A percentile compares a stretch with the other conserved stretches of the same genome.
phyloP scores from a whole-genome alignment of 768 basidiomycete genomes.

The Auriculariales sp. region DNA sequence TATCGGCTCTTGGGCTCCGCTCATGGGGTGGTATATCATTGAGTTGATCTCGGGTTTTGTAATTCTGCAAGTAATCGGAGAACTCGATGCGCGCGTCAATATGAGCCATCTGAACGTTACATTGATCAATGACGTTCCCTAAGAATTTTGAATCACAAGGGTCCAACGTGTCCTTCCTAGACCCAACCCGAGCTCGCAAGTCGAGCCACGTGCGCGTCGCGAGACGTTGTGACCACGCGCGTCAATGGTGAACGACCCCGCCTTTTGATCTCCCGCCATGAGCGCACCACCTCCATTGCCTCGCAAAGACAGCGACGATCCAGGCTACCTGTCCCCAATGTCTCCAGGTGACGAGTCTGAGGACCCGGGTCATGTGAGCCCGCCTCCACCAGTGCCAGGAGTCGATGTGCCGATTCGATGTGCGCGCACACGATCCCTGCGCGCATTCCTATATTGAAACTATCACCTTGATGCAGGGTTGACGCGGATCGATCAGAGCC shows the following conservation, averaged over 20 bases:
- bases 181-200: too few relatives aligned
- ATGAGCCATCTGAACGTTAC: too few relatives aligned
- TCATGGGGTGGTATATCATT: not conserved
- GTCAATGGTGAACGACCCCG: too few relatives aligned
- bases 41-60: too few relatives aligned
- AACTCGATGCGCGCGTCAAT: too few relatives aligned
- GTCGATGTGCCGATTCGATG: constrained; percentile 47
- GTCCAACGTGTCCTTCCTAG: too few relatives aligned
- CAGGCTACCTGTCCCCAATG: not conserved
- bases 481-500: constrained; percentile 75
- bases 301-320: not conserved
- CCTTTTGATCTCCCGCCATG: not conserved
- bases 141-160: too few relatives aligned
- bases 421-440: constrained; percentile 26
- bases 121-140: too few relatives aligned
- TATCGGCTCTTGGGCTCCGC: not conserved
- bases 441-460: constrained; percentile 6
- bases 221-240: too few relatives aligned
- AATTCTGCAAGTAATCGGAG: too few relatives aligned
- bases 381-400: not conserved
- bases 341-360: not conserved
- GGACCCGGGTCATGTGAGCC: not conserved
- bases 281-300: not conserved
- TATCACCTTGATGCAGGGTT: not conserved
- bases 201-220: too few relatives aligned